A percentile compares a stretch with the other conserved stretches of the same genome.
Conservation (phyloP, 495 filamentous ascomycete genomes). For the Podospora anserina region DNA sequence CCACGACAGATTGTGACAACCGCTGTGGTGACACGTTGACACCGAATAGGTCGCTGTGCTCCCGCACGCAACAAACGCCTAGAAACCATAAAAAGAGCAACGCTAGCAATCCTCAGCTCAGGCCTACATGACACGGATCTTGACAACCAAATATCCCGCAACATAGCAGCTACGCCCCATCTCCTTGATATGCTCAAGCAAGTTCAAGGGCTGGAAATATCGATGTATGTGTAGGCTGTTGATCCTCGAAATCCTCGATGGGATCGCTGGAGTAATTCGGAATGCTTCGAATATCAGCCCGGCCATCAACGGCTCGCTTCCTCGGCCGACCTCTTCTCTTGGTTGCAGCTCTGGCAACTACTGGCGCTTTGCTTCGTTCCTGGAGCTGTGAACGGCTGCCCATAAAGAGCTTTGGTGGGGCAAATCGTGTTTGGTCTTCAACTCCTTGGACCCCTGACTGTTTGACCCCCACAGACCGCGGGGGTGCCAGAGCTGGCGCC, state of each 20-base stretch:
- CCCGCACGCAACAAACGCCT: not conserved
- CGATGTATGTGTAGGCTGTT: constrained; percentile 3
- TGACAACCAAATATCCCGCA: not conserved
- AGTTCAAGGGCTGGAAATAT: constrained; percentile 27
- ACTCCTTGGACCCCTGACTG: constrained; percentile 4
- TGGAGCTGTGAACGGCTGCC: constrained; percentile 31
- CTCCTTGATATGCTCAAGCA: not conserved
- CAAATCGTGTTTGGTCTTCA: constrained; percentile 33
- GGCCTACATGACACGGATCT: not conserved
- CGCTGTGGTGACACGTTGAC: not conserved
- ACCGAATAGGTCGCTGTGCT: not conserved
- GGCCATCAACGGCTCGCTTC: constrained; percentile 36
- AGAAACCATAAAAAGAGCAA: not conserved
- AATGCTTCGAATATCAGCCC: constrained; percentile 40
- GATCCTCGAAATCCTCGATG: constrained; percentile 44
- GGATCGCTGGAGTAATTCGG: constrained; percentile 45
- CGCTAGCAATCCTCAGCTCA: not conserved
- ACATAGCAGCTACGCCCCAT: not conserved
- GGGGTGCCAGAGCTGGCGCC: not conserved
- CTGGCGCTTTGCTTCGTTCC: not conserved
- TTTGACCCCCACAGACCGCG: constrained; percentile 8
- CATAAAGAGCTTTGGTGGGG: constrained; percentile 41
- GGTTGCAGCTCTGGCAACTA: constrained; percentile 6
- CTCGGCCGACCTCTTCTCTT: constrained; percentile 32
- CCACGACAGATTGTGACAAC: not conserved